Percentiles rank a stretch among this genome's conserved stretches.
Conservation (phyloP, 306 rosid genomes). For the Betula pendula region DNA sequence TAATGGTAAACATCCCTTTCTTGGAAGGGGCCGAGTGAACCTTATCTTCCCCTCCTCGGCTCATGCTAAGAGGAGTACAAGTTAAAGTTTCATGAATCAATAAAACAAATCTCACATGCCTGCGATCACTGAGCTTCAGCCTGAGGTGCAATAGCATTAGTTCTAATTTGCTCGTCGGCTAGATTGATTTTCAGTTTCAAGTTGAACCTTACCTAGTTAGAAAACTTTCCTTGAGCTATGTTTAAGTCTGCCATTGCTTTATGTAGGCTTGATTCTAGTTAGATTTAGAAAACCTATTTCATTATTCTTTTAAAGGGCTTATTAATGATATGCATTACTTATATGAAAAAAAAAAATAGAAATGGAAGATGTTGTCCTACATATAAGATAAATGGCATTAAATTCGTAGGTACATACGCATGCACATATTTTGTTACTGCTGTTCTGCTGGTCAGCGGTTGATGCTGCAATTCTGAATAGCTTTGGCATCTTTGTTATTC, state of each 20-base stretch:
- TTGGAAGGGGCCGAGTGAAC: too few relatives aligned
- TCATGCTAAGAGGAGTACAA: too few relatives aligned
- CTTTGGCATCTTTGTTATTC: background rate
- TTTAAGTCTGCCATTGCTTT: background rate
- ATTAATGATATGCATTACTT: too few relatives aligned
- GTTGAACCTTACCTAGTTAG: background rate
- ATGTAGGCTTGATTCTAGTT: background rate
- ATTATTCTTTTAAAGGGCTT: too few relatives aligned
- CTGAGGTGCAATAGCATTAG: background rate
- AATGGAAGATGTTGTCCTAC: background rate
- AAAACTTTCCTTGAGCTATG: background rate
- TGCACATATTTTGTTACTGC: too few relatives aligned
- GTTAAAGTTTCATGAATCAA: too few relatives aligned
- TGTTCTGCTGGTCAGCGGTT: background rate
- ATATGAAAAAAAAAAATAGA: too few relatives aligned
- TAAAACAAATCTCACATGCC: background rate
- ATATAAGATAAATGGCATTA: too few relatives aligned
- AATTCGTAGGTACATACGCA: too few relatives aligned
- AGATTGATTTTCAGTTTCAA: too few relatives aligned
- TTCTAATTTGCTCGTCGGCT: background rate
- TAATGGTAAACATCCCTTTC: too few relatives aligned
- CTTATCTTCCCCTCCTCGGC: too few relatives aligned
- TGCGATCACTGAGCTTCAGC: background rate
- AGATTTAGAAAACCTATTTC: background rate
- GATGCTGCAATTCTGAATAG: background rate